Conservation (phyloP, 306 rosid genomes). For the Myrica gale region DNA sequence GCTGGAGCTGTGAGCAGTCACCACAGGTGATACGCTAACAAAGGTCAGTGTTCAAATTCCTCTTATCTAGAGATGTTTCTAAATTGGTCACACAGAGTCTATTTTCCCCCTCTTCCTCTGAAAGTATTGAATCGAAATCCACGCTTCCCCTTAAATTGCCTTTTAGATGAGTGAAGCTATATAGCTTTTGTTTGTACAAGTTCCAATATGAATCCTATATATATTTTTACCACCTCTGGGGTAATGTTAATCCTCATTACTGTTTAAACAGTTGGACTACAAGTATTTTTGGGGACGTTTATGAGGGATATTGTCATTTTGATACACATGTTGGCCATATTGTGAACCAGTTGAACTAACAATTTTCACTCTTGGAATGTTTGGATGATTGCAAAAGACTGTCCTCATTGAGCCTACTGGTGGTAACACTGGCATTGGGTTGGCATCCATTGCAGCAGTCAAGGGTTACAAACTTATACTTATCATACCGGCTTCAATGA, state of each 20-base stretch:
- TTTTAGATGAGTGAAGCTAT: not conserved
- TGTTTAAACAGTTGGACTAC: not conserved
- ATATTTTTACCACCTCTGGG: not conserved
- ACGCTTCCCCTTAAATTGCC: not conserved
- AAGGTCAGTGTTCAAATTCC: conserved; percentile 37
- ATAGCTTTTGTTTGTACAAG: not conserved
- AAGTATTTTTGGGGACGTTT: not conserved
- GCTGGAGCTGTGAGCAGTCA: no score
- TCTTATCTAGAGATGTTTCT: conserved; percentile 11
- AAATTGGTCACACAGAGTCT: not conserved
- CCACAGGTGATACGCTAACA: no score
- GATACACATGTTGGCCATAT: conserved; percentile 8
- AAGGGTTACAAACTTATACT: conserved; percentile 66
- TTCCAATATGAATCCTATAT: not conserved
- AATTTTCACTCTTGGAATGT: conserved; percentile 21
- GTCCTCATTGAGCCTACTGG: conserved; percentile 69
- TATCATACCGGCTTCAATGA: conserved; percentile 55
- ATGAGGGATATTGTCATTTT: not conserved
- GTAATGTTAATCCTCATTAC: not conserved
- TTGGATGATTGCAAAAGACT: conserved; percentile 45
- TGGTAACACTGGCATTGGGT: conserved; percentile 86
- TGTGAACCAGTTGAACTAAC: conserved; percentile 18
- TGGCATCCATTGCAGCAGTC: conserved; percentile 71
- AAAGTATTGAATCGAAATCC: not conserved
- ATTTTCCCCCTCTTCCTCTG: not conserved